These are phyloP conservation scores for Gossypium schwendimanii DNA, from an alignment of 441 rosid species.

Conservation along the genomic window DNA sequence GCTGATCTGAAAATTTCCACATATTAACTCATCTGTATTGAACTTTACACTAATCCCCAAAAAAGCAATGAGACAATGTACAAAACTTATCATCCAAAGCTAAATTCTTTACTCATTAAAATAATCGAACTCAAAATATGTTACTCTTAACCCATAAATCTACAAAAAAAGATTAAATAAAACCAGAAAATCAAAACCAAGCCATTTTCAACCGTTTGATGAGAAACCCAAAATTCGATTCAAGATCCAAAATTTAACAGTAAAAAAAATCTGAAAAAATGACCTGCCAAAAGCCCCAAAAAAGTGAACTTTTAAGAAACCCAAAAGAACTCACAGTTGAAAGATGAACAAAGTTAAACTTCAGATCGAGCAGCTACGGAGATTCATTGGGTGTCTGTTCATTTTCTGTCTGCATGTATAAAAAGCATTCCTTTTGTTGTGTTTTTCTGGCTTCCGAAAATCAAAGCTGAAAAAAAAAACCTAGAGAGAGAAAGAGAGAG, in stretches of 20 bases:
- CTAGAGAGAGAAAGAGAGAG: constrained; percentile 12
- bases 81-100: constrained; percentile 3
- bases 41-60: not conserved
- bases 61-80: not conserved
- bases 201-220: not conserved
- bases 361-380: constrained; percentile 29
- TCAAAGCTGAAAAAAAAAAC: constrained; percentile 7
- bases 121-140: not conserved
- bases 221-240: constrained; percentile 7
- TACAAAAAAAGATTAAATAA: not conserved
- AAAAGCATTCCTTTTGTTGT: not conserved
- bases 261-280: not conserved
- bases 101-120: constrained; percentile 2
- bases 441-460: not conserved
- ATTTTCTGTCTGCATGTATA: constrained; percentile 11
- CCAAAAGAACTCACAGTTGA: constrained; percentile 22
- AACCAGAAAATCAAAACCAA: not conserved
- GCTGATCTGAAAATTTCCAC: not conserved
- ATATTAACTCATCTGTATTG: not conserved
- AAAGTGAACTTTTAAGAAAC: not conserved
- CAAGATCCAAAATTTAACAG: constrained; percentile 5
- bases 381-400: constrained; percentile 17
- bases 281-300: not conserved
- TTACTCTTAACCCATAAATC: not conserved
- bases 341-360: constrained; percentile 24